Evolutionary conservation across 169 alveolate genomes (phyloP).

Genomic region (Plasmodium ovale): DNA sequence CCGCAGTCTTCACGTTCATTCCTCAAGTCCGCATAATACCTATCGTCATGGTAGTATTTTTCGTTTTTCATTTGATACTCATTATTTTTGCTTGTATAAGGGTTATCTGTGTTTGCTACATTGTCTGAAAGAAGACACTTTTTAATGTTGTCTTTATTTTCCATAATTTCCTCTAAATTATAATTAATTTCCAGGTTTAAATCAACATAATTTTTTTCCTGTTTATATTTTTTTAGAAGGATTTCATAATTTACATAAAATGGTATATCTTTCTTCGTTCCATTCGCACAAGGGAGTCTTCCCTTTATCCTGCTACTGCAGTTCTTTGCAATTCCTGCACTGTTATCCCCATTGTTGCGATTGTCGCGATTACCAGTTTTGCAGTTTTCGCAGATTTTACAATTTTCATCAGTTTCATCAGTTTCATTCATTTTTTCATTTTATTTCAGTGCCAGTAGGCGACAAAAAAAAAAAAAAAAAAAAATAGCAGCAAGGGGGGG

Average conservation of each 20-base stretch:
- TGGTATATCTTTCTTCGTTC: conserved; percentile 2
- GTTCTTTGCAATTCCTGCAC: not conserved
- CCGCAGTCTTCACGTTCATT: not conserved
- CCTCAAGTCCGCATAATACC: not conserved
- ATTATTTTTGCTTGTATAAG: not conserved
- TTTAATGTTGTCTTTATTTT: conserved; percentile 33
- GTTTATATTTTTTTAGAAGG: conserved; percentile 14
- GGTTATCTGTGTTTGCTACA: not conserved
- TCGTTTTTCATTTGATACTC: conserved; percentile 2
- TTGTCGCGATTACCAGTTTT: too few species aligned
- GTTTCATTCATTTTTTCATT: not conserved
- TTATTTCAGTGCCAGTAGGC: not conserved
- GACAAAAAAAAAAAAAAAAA: not conserved
- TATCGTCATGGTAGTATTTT: conserved; percentile 17
- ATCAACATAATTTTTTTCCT: conserved; percentile 31
- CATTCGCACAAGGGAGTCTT: not conserved
- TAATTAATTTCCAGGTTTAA: conserved; percentile 53
- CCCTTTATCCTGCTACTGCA: not conserved
- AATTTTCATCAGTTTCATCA: not conserved
- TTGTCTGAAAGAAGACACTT: conserved; percentile 5
- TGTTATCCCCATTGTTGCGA: not conserved
- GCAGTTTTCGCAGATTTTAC: not conserved
- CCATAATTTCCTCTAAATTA: conserved; percentile 61
- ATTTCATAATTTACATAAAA: conserved; percentile 46
- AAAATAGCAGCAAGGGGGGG: not conserved